These are phyloP conservation scores for Dactylonectria macrodidyma DNA, from an alignment of 2,329 filamentous ascomycete genomes.

Conservation along the genomic window DNA sequence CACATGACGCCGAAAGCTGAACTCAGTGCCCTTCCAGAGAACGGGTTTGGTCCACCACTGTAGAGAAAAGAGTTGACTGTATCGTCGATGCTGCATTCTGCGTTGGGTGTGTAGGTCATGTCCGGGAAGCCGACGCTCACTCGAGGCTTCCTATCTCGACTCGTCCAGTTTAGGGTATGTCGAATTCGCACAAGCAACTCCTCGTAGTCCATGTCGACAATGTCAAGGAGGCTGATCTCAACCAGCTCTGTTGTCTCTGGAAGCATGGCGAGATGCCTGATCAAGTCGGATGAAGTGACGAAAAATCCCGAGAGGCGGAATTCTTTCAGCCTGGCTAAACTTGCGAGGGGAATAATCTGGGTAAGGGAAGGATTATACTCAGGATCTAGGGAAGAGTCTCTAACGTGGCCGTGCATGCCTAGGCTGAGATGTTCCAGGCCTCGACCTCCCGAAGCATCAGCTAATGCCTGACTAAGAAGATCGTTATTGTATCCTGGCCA, in stretches of 20 bases:
- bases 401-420: background rate
- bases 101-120: background rate
- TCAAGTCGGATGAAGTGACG: background rate
- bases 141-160: background rate
- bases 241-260: background rate
- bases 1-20: too few species aligned
- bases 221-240: background rate
- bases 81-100: background rate
- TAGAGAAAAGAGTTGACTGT: background rate
- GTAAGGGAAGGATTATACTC: background rate
- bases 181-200: background rate
- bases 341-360: background rate
- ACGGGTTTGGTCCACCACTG: background rate
- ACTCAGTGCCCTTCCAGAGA: background rate
- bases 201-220: background rate
- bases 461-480: background rate
- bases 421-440: slow-evolving; percentile 7
- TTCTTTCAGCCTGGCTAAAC: background rate
- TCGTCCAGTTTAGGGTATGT: background rate
- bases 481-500: background rate
- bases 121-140: background rate
- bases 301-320: background rate
- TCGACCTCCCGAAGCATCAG: background rate
- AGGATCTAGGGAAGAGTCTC: background rate
- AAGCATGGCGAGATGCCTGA: background rate